Evolutionary conservation across 169 alveolate species (phyloP).

Genomic region (Perkinsus chesapeaki): DNA sequence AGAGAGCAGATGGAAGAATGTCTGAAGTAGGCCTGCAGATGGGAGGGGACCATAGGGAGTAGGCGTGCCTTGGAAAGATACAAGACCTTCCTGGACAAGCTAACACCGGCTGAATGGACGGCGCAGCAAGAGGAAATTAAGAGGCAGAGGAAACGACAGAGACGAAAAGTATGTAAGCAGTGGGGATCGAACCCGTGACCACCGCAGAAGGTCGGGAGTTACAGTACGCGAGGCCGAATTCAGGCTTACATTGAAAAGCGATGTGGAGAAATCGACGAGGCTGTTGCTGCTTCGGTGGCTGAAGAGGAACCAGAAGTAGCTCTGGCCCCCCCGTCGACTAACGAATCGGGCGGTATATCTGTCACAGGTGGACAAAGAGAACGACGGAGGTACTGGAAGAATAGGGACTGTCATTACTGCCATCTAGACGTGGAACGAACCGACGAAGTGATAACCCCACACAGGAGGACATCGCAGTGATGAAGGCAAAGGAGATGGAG

Average conservation of each 20-base stretch:
- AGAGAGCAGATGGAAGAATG: constrained; percentile 41
- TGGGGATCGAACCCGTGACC: neutral
- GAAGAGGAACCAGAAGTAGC: neutral
- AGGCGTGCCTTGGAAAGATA: too few relatives aligned
- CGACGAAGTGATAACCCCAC: neutral
- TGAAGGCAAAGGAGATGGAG: neutral
- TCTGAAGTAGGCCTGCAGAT: constrained; percentile 19
- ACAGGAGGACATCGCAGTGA: neutral
- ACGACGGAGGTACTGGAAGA: neutral
- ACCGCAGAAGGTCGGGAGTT: too few relatives aligned
- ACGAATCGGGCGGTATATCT: neutral
- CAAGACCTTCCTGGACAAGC: constrained; percentile 25
- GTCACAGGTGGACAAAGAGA: neutral
- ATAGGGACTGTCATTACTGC: neutral
- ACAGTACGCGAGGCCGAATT: too few relatives aligned
- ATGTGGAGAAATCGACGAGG: neutral
- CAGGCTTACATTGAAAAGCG: neutral
- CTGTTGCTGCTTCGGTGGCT: neutral
- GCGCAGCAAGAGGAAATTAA: constrained; percentile 20
- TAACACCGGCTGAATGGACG: constrained; percentile 41
- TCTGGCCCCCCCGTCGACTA: neutral
- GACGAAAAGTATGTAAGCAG: neutral
- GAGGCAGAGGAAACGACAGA: constrained; percentile 13
- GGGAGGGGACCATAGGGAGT: too few relatives aligned
- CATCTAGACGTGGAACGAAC: neutral